Evolutionary conservation across 2,329 filamentous ascomycete species (phyloP), one percentile per base, ranked within the genome.

Genomic region (Samsoniella hepiali): DNA sequence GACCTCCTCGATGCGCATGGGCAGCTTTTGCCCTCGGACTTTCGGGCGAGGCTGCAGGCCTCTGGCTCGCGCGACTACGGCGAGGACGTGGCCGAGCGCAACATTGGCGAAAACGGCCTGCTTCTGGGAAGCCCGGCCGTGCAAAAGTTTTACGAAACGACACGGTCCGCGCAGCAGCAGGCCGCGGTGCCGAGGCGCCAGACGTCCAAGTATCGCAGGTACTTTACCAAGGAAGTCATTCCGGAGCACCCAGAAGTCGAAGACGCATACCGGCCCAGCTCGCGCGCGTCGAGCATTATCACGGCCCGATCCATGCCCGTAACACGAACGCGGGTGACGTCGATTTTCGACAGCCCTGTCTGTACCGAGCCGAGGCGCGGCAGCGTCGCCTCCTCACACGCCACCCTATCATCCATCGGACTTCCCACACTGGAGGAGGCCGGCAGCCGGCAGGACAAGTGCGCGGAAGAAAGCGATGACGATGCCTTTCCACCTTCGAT

Each of bases 11-110:
- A 88, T 66, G 85, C 84, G 0, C 82, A 84, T 64, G 82, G 82
- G 0, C 80, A 77, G 32, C 75, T 87, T 45, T 79, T 72, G 34
- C 78, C 79, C 0, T 73, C 77, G 2, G 77, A 84, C 64, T 85
- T 86, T 66, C 74, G 75, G 55, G 74, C 75, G 10, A 77, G 83
- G 17, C 68, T 86, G 3, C 72, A 79, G 62, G 83, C 84, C 1
- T 70, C 82, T 0, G 84, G 84, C 1, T 75, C 76, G 0, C 77
- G 79, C 50, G 80, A 84, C 57, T 88, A 85, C 67, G 86, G 82
- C n/a, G 87, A 89, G 70, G 86, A 88, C 69, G 84, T 88, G 1
- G 86, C 85, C 1, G 84, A 88, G 66, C 78, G 87, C 40, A 89
- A 89, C 65, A 75, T 85, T 53, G 73, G 71, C 4, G 70, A 75